A percentile compares a stretch with the other conserved stretches of the same genome.
These are phyloP conservation scores for Aaosphaeria arxii DNA, from an alignment of 2,329 filamentous ascomycete species.

Conservation along the genomic window DNA sequence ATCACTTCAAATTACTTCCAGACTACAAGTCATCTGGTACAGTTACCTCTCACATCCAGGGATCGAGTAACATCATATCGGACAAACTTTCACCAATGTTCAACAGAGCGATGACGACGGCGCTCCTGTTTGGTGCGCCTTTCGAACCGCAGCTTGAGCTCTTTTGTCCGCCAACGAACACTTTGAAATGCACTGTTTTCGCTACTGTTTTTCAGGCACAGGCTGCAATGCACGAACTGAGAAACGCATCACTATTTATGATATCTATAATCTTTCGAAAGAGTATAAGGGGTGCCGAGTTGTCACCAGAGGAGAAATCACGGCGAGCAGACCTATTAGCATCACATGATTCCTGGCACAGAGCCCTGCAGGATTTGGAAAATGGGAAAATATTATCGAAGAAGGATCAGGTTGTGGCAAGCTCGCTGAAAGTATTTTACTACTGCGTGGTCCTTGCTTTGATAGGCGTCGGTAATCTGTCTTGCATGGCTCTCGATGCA, in stretches of 20 bases:
- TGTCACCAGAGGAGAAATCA: slow-evolving; percentile 4
- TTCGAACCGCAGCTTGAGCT: slow-evolving; percentile 9
- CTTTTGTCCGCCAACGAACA: neutral
- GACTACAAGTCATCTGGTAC: neutral
- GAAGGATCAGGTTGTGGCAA: slow-evolving; percentile 11
- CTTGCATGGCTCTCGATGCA: slow-evolving; percentile 11
- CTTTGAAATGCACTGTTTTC: slow-evolving; percentile 4
- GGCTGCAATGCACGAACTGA: slow-evolving; percentile 13
- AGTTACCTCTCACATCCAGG: neutral
- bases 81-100: slow-evolving; percentile 19
- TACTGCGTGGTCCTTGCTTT: slow-evolving; percentile 9
- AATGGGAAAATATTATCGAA: slow-evolving; percentile 2
- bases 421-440: slow-evolving; percentile 12
- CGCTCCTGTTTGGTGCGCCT: slow-evolving; percentile 13
- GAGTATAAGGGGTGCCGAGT: slow-evolving; percentile 1
- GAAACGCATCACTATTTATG: slow-evolving; percentile 14
- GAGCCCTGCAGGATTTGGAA: slow-evolving; percentile 3
- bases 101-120: slow-evolving; percentile 13
- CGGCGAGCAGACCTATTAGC: slow-evolving; percentile 8
- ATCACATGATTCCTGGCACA: slow-evolving; percentile 16
- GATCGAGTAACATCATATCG: slow-evolving; percentile 7
- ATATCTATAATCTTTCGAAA: slow-evolving; percentile 3
- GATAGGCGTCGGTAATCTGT: slow-evolving; percentile 7
- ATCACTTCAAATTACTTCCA: too few species aligned
- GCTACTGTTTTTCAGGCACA: slow-evolving; percentile 14